Percentiles rank a stretch among this genome's conserved stretches.
Evolutionary conservation across 2,329 filamentous ascomycete species (phyloP).

Genomic region (Alternaria sp.): DNA sequence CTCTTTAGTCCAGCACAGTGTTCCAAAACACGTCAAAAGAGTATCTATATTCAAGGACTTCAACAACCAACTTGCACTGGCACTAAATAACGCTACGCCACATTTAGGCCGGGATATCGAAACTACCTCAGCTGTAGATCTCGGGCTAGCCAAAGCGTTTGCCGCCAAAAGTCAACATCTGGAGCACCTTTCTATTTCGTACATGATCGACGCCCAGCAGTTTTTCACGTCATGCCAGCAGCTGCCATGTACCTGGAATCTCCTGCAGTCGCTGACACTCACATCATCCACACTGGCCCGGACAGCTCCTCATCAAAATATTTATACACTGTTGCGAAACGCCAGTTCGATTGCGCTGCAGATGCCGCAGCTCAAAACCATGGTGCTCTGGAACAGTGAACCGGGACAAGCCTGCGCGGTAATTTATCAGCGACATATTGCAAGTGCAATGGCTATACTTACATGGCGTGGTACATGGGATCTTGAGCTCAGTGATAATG

Average conservation of each 20-base stretch:
- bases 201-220: slow-evolving; percentile 36
- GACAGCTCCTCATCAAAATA: slow-evolving; percentile 25
- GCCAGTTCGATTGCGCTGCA: slow-evolving; percentile 32
- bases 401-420: slow-evolving; percentile 30
- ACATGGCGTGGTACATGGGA: slow-evolving; percentile 33
- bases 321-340: slow-evolving; percentile 31
- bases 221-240: slow-evolving; percentile 34
- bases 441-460: slow-evolving; percentile 30
- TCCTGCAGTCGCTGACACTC: slow-evolving; percentile 32
- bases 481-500: slow-evolving; percentile 31
- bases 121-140: slow-evolving; percentile 28
- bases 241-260: slow-evolving; percentile 34
- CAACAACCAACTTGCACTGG: slow-evolving; percentile 30
- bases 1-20: slow-evolving; percentile 24
- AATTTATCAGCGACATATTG: slow-evolving; percentile 31
- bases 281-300: slow-evolving; percentile 31
- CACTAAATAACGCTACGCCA: slow-evolving; percentile 28
- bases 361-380: slow-evolving; percentile 33
- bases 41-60: slow-evolving; percentile 34
- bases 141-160: slow-evolving; percentile 28
- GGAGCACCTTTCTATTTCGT: slow-evolving; percentile 33
- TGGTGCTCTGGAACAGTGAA: slow-evolving; percentile 36
- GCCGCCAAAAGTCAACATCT: slow-evolving; percentile 31
- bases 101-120: slow-evolving; percentile 24
- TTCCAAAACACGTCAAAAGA: slow-evolving; percentile 33